Evolutionary conservation across 495 filamentous ascomycete species (phyloP), one percentile per base, ranked within the genome.

Genomic region (Cenococcum geophilum): DNA sequence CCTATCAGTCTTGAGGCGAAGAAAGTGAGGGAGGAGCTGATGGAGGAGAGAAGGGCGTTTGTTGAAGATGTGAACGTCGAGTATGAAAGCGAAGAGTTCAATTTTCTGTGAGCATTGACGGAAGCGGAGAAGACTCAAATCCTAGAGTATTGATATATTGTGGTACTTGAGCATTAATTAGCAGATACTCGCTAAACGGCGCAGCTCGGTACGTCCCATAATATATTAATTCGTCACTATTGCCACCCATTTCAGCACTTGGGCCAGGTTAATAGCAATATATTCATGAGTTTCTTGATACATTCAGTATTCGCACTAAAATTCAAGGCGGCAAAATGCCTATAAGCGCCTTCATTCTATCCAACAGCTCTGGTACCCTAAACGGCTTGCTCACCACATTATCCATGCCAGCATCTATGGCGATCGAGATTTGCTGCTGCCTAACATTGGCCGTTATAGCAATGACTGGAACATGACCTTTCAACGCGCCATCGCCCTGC

Each of bases 381-480:
- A 63, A 67, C 11, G 60, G 64, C 51, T 66, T 66, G 10, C 58
- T 50, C 0, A 66, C 55, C 3, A 66, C 63, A 61, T 62, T 54
- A 27, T 66, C 71, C 73, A 73, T 73, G 27, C 73, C 73, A 20
- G 61, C 68, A n/a, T 66, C 59, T 10, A 68, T 55, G 54, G 69
- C 69, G 11, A 59, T 59, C 20, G 64, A 35, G 32, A 68, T 57
- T 55, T 75, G 73, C 49, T 63, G 63, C 10, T 57, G 45, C 20
- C 73, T 36, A 23, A 68, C 71, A 56, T 73, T 75, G 48, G 71
- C 73, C 10, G 68, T 73, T 3, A 72, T 56, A 12, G 62, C 73
- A 27, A 75, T 60, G 20, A 73, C 65, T 4, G 67, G 60, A 0
- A 66, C 48, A 58, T 61, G 57, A 0, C 55, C 58, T n/a, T 42